phyloP scores from a whole-genome alignment of 306 rosid species.

The Luffa aegyptiaca region DNA sequence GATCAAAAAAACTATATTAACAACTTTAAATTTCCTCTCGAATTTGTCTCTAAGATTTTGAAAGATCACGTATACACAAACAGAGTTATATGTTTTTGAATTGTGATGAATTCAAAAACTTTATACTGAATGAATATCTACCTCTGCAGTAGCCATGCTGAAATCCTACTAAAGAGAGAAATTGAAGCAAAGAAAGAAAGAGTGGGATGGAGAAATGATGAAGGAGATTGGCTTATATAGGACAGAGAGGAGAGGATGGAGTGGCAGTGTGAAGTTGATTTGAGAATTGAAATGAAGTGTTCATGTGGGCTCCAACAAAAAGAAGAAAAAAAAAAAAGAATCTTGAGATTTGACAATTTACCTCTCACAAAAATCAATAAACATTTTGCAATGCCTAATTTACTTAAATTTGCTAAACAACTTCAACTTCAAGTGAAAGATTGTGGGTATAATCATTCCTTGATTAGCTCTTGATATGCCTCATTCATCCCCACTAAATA shows the following conservation, averaged over 20 bases:
- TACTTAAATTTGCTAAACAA: neutral
- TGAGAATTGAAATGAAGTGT: neutral
- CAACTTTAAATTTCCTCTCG: too few relatives aligned
- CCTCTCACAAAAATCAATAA: slow-evolving; percentile 15
- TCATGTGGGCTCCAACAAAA: neutral
- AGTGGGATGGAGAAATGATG: slow-evolving; percentile 9
- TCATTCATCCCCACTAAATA: slow-evolving; percentile 22
- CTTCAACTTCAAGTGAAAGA: neutral
- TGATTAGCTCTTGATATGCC: neutral
- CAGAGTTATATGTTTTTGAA: neutral
- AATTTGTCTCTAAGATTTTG: too few relatives aligned
- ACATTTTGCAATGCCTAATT: neutral
- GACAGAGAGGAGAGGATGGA: slow-evolving; percentile 6
- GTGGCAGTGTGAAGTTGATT: slow-evolving; percentile 20
- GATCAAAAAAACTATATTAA: too few relatives aligned
- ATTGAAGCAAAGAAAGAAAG: slow-evolving; percentile 13
- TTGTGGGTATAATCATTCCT: neutral
- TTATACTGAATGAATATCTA: neutral
- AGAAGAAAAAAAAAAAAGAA: neutral
- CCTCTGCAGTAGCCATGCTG: slow-evolving; percentile 68
- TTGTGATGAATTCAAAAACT: neutral
- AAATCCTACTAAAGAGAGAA: neutral
- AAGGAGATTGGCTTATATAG: slow-evolving; percentile 32
- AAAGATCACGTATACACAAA: too few relatives aligned
- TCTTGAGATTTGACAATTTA: slow-evolving; percentile 60